Base-by-base conservation (phyloP, 2,329 filamentous ascomycete species). In the Fusarium coffeatum region DNA sequence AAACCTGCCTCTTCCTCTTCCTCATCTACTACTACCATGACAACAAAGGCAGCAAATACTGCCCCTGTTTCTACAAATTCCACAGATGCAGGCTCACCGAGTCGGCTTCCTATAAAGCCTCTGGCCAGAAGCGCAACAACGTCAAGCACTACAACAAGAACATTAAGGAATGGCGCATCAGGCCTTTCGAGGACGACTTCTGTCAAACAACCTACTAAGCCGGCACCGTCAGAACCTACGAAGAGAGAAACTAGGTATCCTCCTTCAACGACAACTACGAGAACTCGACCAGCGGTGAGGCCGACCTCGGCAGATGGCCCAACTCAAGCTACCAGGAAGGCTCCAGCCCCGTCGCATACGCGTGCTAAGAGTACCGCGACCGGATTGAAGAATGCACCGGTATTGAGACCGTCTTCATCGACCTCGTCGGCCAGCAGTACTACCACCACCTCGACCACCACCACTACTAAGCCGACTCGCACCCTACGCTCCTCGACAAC, bases 101-200 rank as follows among this genome's bases (percentile, higher is more conserved):
- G 83, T 72, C 82, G 85, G 41, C 78, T 87, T 32, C 85, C 85
- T 41, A 75, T 84, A 69, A 86, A 85, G 72, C 83, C 83, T 32
- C 69, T 75, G 50, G 76, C 78, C 25, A 76, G 80, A 42, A 77
- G 77, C 22, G 71, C 77, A 41, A 79, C 80, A 13, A 68, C 76
- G 10, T 72, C 72, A n/a, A 68, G 69, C 15, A 66, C 72, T 27
- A 68, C 57, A 34, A 67, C 57, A 37, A 67, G 70, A 54, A 59
- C 64, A 51, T 28, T 71, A 34, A 64, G 74, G 37, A 76, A 67
- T 59, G 68, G 64, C 30, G 61, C 68, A 22, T 53, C 66, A 8
- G 63, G 65, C 22, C 48, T 71, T 7, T 55, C 64, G 10, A 71
- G 75, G 25, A 58, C 74, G 9, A 49, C 72, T 5, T 78, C 78